Evolutionary conservation across 805 yeast genomes (phyloP).

Genomic region (Saturnispora sekii): DNA sequence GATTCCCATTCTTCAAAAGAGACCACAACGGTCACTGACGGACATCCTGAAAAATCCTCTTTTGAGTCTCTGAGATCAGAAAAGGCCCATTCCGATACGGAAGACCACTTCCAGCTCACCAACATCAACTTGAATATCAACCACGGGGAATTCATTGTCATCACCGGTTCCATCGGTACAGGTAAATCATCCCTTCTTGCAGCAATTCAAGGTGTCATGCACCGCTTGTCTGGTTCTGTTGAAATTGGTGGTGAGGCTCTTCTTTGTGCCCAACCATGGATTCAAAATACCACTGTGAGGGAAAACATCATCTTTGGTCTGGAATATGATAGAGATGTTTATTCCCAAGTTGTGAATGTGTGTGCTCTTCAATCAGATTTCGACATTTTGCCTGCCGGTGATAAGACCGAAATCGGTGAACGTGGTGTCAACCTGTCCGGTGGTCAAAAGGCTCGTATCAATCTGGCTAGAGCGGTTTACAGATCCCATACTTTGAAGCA

Average conservation of each 20-base stretch:
- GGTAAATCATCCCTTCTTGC: slow-evolving; percentile 69
- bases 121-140: slow-evolving; percentile 43
- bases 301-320: slow-evolving; percentile 66
- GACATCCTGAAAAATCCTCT: neutral
- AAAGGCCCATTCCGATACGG: neutral
- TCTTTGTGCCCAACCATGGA: slow-evolving; percentile 57
- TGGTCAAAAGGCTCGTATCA: slow-evolving; percentile 79
- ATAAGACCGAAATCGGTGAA: slow-evolving; percentile 73
- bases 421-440: slow-evolving; percentile 79
- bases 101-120: slow-evolving; percentile 28
- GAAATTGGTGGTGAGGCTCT: slow-evolving; percentile 43
- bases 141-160: slow-evolving; percentile 60
- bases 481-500: slow-evolving; percentile 27
- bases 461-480: slow-evolving; percentile 72
- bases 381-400: slow-evolving; percentile 63
- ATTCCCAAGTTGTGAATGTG: slow-evolving; percentile 44
- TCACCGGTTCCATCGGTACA: slow-evolving; percentile 73
- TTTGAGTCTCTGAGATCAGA: neutral
- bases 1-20: neutral
- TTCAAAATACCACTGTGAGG: slow-evolving; percentile 72
- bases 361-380: slow-evolving; percentile 65
- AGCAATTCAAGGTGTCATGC: slow-evolving; percentile 65
- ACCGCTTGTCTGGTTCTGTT: slow-evolving; percentile 40
- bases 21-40: neutral
- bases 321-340: slow-evolving; percentile 36